Percentiles rank a stretch among this genome's conserved stretches.
Conservation (phyloP, 108 stramenopile genomes). For the Discostella stelligeroides region DNA sequence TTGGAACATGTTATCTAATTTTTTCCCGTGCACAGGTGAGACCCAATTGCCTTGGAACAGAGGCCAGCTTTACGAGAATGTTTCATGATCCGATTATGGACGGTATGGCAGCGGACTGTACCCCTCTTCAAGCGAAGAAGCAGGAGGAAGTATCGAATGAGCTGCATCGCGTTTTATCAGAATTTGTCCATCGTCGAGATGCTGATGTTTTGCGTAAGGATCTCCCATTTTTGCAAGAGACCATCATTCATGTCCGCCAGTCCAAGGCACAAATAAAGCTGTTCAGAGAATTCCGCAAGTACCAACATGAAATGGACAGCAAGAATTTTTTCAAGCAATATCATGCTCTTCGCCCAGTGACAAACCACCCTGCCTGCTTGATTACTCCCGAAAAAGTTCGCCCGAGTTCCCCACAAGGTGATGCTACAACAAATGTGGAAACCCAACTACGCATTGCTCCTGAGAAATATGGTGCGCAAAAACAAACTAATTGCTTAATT, state of each 20-base stretch:
- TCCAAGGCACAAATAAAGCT: conserved; percentile 61
- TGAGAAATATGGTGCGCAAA: conserved; percentile 16
- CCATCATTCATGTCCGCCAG: conserved; percentile 63
- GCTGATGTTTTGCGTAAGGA: conserved; percentile 50
- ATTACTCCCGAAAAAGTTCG: conserved; percentile 2
- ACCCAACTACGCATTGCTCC: conserved; percentile 26
- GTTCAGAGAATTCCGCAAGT: conserved; percentile 52
- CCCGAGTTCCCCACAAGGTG: conserved; percentile 1
- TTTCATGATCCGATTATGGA: conserved; percentile 60
- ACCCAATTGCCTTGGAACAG: conserved; percentile 58
- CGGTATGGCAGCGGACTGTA: conserved; percentile 56
- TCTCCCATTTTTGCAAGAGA: conserved; percentile 66
- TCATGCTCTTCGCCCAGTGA: conserved; percentile 51
- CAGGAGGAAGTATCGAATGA: conserved; percentile 38
- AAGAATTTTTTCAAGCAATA: conserved; percentile 61
- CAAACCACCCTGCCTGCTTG: conserved; percentile 69
- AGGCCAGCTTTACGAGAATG: conserved; percentile 44
- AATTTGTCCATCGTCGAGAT: conserved; percentile 66
- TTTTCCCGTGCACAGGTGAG: not conserved
- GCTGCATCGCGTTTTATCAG: conserved; percentile 45
- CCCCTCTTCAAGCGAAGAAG: conserved; percentile 21
- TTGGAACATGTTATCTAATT: too few species aligned
- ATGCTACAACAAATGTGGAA: conserved; percentile 5
- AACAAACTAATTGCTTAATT: not conserved
- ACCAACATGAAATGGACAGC: conserved; percentile 22